Percentiles rank a stretch among this genome's conserved stretches.
phyloP scores from a whole-genome alignment of 176 grass and related monocot genomes.

The Triticum aestivum region IWGSC_CS_RefSeq_v2.1 NC_057808.1:525758897-525759396 shows the following conservation, averaged over 20 bases:
- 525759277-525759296: neutral
- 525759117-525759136: neutral
- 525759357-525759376: slow-evolving; percentile 41
- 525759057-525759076: slow-evolving; percentile 8
- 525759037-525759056: slow-evolving; percentile 6
- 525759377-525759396: slow-evolving; percentile 3
- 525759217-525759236: neutral
- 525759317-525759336: neutral
- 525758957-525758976: neutral
- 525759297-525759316: slow-evolving; percentile 8
- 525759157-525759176: neutral
- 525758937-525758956: too few relatives aligned
- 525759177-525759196: neutral
- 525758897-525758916: too few relatives aligned
- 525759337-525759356: slow-evolving; percentile 8
- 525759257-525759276: slow-evolving; percentile 27
- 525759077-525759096: neutral
- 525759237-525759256: slow-evolving; percentile 34
- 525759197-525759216: too few relatives aligned
- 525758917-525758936: too few relatives aligned
- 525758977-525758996: neutral
- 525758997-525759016: neutral
- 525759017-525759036: neutral
- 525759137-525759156: neutral
- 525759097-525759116: neutral